phyloP scores from a whole-genome alignment of 2,329 filamentous ascomycete genomes.

The Cercospora sesami region DNA sequence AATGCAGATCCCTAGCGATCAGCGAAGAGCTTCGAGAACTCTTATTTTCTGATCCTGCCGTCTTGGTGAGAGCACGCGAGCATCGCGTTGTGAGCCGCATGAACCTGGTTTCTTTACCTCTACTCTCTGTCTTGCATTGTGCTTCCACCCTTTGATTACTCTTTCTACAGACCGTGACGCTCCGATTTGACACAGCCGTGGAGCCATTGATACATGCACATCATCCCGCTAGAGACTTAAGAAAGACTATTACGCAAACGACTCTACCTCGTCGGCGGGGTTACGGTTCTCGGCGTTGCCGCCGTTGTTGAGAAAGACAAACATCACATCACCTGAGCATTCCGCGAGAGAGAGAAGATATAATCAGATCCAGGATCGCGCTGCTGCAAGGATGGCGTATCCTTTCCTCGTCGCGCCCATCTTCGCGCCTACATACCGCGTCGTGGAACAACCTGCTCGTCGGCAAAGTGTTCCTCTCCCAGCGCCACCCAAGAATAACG shows the following conservation, averaged over 20 bases:
- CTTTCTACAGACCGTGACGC: neutral
- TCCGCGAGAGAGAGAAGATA: neutral
- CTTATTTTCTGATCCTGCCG: constrained; percentile 5
- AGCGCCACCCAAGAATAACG: neutral
- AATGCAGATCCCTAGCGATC: constrained; percentile 4
- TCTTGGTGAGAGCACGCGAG: neutral
- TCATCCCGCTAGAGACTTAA: neutral
- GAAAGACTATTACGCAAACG: neutral
- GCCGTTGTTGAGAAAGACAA: neutral
- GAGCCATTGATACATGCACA: constrained; percentile 1
- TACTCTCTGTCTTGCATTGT: neutral
- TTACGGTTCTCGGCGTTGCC: constrained; percentile 1
- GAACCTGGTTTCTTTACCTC: neutral
- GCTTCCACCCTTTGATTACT: neutral
- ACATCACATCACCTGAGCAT: neutral
- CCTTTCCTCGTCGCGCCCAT: constrained; percentile 14
- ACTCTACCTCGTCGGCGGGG: constrained; percentile 2
- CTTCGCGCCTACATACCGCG: neutral
- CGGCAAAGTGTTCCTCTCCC: constrained; percentile 8
- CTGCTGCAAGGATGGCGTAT: constrained; percentile 2
- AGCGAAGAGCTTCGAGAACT: neutral
- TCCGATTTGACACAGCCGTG: neutral
- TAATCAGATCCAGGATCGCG: neutral
- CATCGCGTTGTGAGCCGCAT: neutral
- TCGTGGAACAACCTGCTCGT: neutral